Conservation (phyloP, 2,329 filamentous ascomycete genomes). For the Cercospora sesami region DNA sequence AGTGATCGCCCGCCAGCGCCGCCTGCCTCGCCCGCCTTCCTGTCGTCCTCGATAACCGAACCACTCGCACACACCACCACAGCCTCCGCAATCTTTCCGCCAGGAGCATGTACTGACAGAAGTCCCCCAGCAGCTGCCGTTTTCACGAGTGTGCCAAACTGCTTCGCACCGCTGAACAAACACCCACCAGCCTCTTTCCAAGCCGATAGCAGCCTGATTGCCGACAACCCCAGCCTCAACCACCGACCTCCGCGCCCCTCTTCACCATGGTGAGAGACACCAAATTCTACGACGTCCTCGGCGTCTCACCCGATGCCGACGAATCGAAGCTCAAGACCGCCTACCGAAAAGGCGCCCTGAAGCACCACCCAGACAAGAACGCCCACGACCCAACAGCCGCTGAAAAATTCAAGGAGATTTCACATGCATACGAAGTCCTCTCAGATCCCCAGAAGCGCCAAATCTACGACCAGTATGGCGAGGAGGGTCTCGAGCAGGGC, state of each 20-base stretch:
- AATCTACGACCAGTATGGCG: conserved; percentile 95
- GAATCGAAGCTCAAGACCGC: conserved; percentile 89
- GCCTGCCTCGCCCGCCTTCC: neutral
- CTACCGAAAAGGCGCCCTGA: conserved; percentile 80
- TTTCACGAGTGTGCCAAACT: neutral
- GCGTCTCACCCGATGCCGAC: conserved; percentile 74
- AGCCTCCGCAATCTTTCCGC: neutral
- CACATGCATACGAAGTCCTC: conserved; percentile 91
- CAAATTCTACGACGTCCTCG: conserved; percentile 75
- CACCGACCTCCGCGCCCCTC: conserved; percentile 19
- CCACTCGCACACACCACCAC: neutral
- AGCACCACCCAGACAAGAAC: conserved; percentile 95
- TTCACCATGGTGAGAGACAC: conserved; percentile 74
- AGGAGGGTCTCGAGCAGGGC: conserved; percentile 87
- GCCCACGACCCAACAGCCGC: conserved; percentile 87
- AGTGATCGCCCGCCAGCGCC: conserved; percentile 6
- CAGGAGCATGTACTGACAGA: neutral
- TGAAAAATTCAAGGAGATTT: conserved; percentile 98
- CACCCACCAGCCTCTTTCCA: neutral
- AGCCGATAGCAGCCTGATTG: conserved; percentile 20
- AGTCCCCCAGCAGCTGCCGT: neutral
- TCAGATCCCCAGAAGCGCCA: conserved; percentile 88
- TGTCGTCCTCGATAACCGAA: neutral
- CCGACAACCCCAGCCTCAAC: conserved; percentile 8
- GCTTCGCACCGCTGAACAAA: neutral